Evolutionary conservation across 1,284 basidiomycete genomes (phyloP).

Genomic region (Mycena sp.): DNA sequence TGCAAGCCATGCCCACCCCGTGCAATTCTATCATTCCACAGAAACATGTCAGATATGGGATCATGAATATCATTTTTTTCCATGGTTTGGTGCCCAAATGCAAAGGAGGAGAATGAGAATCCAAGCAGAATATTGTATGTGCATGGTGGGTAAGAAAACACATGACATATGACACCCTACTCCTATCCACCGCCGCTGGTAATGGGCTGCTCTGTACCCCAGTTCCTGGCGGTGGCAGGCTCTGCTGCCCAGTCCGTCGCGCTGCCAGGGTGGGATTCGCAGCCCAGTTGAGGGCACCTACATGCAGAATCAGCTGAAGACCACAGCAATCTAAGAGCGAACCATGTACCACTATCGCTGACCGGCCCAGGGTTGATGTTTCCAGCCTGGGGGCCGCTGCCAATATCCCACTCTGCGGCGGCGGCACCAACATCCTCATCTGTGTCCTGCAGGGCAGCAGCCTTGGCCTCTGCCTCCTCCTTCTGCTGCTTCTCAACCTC

Average conservation of each 20-base stretch:
- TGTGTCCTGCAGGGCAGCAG: constrained; percentile 66
- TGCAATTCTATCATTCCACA: no score
- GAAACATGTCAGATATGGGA: no score
- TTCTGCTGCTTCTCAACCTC: constrained; percentile 98
- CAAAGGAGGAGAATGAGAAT: no score
- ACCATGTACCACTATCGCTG: constrained; percentile 66
- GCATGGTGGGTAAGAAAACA: no score
- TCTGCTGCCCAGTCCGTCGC: constrained; percentile 87
- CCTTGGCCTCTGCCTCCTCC: constrained; percentile 89
- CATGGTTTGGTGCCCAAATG: no score
- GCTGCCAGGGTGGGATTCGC: constrained; percentile 67
- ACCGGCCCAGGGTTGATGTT: constrained; percentile 83
- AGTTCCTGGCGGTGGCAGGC: constrained; percentile 61
- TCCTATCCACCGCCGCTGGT: constrained; percentile 66
- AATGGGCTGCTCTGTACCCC: constrained; percentile 63
- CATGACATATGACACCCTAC: no score
- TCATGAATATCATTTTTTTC: no score
- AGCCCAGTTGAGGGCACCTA: constrained; percentile 87
- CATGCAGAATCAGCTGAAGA: constrained; percentile 2
- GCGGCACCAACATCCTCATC: constrained; percentile 61
- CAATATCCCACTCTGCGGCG: constrained; percentile 84
- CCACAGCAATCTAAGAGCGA: constrained; percentile 9
- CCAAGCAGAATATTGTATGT: no score
- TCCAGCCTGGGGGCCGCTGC: constrained; percentile 72
- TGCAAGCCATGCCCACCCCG: no score